phyloP scores from a whole-genome alignment of 768 basidiomycete genomes.

The Amanita pseudoporphyria region DNA sequence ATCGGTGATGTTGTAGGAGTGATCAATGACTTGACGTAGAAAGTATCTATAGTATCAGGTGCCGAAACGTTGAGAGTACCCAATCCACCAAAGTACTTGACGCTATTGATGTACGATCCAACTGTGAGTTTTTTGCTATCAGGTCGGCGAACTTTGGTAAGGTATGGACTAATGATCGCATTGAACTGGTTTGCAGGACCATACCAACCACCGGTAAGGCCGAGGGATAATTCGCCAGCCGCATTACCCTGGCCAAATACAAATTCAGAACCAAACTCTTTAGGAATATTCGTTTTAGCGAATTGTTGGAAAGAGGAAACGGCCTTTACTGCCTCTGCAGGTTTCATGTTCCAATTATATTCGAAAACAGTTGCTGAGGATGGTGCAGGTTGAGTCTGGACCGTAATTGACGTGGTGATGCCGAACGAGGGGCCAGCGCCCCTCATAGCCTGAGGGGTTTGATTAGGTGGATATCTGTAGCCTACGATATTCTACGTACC shows the following conservation, averaged over 20 bases:
- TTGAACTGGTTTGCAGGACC: conserved; percentile 14
- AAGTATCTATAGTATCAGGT: conserved; percentile 26
- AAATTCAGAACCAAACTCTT: conserved; percentile 26
- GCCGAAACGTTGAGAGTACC: conserved; percentile 15
- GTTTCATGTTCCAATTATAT: conserved; percentile 28
- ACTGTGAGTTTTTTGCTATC: conserved; percentile 9
- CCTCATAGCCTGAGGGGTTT: conserved; percentile 22
- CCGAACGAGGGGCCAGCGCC: conserved; percentile 32
- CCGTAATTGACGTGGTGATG: conserved; percentile 26
- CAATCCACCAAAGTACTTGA: conserved; percentile 19
- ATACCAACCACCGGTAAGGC: conserved; percentile 23
- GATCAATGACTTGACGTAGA: conserved; percentile 35
- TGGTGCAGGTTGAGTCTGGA: conserved; percentile 27
- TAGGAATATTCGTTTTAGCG: conserved; percentile 24
- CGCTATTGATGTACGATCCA: conserved; percentile 24
- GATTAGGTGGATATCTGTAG: neutral
- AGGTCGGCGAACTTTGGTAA: conserved; percentile 13
- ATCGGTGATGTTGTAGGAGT: conserved; percentile 23
- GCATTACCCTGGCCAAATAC: conserved; percentile 23
- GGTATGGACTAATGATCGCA: conserved; percentile 20
- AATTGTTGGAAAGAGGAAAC: conserved; percentile 23
- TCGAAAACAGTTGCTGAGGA: conserved; percentile 25
- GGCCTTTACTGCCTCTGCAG: conserved; percentile 20
- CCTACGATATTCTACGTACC: conserved; percentile 17
- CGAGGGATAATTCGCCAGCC: conserved; percentile 18